A percentile compares a stretch with the other conserved stretches of the same genome.
phyloP scores from a whole-genome alignment of 1,284 basidiomycete species.

The Cutaneotrichosporon cavernicola region DNA sequence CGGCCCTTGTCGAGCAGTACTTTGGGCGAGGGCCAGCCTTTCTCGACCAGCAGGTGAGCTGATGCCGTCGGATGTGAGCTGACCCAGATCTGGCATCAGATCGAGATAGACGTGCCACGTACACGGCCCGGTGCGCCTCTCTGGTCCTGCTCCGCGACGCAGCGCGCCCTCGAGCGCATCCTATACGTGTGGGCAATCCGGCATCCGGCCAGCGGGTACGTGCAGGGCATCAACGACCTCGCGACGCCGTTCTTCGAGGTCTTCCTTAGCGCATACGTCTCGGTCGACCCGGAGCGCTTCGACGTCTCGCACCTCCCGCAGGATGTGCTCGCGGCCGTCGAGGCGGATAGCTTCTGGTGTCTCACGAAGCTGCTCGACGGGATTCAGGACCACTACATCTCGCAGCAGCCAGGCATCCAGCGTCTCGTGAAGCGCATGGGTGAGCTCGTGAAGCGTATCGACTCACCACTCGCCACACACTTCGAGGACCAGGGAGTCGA shows the following conservation, averaged over 20 bases:
- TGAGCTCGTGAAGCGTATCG: slow-evolving; percentile 85
- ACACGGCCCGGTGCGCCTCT: slow-evolving; percentile 85
- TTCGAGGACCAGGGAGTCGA: slow-evolving; percentile 86
- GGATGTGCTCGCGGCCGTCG: slow-evolving; percentile 72
- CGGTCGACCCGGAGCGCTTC: slow-evolving; percentile 81
- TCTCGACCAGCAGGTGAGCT: slow-evolving; percentile 67
- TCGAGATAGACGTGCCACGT: slow-evolving; percentile 92
- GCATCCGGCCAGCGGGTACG: slow-evolving; percentile 93
- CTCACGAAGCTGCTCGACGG: slow-evolving; percentile 88
- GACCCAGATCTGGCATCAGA: slow-evolving; percentile 88
- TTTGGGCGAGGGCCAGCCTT: slow-evolving; percentile 79
- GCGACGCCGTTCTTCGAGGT: slow-evolving; percentile 94
- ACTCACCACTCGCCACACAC: slow-evolving; percentile 78
- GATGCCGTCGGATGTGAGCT: background rate
- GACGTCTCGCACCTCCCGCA: slow-evolving; percentile 73
- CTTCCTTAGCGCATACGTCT: slow-evolving; percentile 59
- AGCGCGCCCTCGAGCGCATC: slow-evolving; percentile 87
- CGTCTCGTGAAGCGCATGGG: slow-evolving; percentile 87
- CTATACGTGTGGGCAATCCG: slow-evolving; percentile 97
- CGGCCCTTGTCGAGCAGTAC: slow-evolving; percentile 82
- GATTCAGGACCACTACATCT: slow-evolving; percentile 96
- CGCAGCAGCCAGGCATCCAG: slow-evolving; percentile 90
- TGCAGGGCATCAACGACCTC: slow-evolving; percentile 96
- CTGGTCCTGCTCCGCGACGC: slow-evolving; percentile 84
- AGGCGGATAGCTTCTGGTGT: slow-evolving; percentile 97